Base-by-base conservation (phyloP, 1,284 basidiomycete species). In the Moesziomyces aphidis region DNA sequence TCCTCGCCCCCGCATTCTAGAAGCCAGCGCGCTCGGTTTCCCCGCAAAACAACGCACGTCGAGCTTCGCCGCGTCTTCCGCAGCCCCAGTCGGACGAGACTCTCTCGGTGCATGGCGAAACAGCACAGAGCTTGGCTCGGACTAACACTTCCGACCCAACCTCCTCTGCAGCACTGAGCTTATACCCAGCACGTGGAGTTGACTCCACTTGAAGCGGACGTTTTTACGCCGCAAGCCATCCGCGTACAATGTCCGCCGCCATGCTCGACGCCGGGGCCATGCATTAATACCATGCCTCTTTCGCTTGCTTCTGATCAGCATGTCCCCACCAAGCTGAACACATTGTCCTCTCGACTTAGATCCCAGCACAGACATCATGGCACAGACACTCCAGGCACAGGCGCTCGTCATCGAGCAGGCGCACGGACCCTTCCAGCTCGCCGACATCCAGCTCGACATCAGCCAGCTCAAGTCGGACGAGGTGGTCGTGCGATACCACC, bases 381-480 rank as follows among this genome's bases (percentile, higher is more conserved):
- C 50, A 19, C 49, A 59, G 13, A 34, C 5, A 11, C 61, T 63
- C 17, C 44, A 66, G 6, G 63, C 47, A 39, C 44, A 66, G 36
- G 63, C 57, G 17, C 63, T 66, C 48, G 53, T 66, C 13, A 24
- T 55, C 44, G 63, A 66, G 7, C 21, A 66, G 31, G 34, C 44
- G 17, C 8, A 52, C 4, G 57, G 57, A 22, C 47, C 51, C 15
- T 66, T 66, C 53, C 50, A 66, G 34, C 49, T 66, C 10, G 63
- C 50, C 24, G 63, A 66, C 24, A 60, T 66, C 24, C 26, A 60
- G 52, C 57, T 66, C 36, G 63, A 66, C 26, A 28, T 47, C 6
- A 15, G 11, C 53, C 50, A 61, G 44, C 63, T 66, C 43, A 43
- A 43, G 23, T 34, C 63, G 1, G 63, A 66, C 44, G 43, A 60